Percentiles rank a stretch among this genome's conserved stretches.
Conservation (phyloP, 202 grass and related monocot species). For the Saccharum hybrid region DNA sequence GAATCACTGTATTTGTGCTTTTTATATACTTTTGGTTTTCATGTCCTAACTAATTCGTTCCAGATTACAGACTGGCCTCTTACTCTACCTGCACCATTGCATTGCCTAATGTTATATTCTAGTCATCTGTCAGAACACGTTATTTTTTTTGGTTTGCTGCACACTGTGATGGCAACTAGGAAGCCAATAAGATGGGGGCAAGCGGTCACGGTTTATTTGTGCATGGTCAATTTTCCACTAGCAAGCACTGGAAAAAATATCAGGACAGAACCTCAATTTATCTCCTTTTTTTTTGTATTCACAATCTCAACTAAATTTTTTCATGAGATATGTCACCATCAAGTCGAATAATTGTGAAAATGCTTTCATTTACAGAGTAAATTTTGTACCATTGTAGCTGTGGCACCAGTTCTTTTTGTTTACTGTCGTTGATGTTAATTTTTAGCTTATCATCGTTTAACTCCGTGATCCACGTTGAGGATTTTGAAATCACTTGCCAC, state of each 20-base stretch:
- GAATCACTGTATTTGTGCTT: background rate
- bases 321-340: background rate
- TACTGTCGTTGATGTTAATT: background rate
- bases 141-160: conserved; percentile 27
- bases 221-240: background rate
- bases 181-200: background rate
- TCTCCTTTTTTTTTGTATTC: background rate
- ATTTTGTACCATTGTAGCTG: background rate
- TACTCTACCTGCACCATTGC: conserved; percentile 1
- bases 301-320: background rate
- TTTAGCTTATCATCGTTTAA: background rate
- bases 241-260: background rate
- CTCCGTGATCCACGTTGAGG: background rate
- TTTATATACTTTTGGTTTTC: background rate
- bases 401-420: background rate
- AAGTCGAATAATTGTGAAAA: background rate
- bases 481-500: background rate
- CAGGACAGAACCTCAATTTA: background rate
- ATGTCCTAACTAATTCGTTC: background rate
- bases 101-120: background rate
- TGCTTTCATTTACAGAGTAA: background rate
- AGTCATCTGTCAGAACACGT: background rate
- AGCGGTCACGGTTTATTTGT: background rate
- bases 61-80: background rate
- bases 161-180: background rate